A percentile compares a stretch with the other conserved stretches of the same genome.
phyloP scores from a whole-genome alignment of 768 basidiomycete genomes.

The Agaricus sinodeliciosus region DNA sequence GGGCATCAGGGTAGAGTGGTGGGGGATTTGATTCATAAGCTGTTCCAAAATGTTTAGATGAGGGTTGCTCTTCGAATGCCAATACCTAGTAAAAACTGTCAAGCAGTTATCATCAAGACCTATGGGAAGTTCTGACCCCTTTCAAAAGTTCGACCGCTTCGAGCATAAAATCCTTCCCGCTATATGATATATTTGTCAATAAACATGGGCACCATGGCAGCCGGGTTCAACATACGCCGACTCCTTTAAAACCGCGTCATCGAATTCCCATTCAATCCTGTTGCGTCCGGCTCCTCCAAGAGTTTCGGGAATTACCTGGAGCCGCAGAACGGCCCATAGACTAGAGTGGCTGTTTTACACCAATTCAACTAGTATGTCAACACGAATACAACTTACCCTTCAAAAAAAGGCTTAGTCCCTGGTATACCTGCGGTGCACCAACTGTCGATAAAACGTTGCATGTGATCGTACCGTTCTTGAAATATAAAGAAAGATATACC shows the following conservation, averaged over 20 bases:
- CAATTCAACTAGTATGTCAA: slow-evolving; percentile 7
- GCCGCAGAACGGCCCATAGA: slow-evolving; percentile 73
- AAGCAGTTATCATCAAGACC: slow-evolving; percentile 10
- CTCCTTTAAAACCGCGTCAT: slow-evolving; percentile 93
- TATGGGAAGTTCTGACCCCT: slow-evolving; percentile 55
- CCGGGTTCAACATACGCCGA: slow-evolving; percentile 62
- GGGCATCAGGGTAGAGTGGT: slow-evolving; percentile 45
- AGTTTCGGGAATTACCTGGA: slow-evolving; percentile 74
- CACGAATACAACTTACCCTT: slow-evolving; percentile 34
- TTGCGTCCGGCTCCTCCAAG: slow-evolving; percentile 74
- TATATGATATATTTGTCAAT: slow-evolving; percentile 26
- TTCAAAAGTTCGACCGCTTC: slow-evolving; percentile 87
- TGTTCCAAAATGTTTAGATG: slow-evolving; percentile 29
- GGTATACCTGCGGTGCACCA: slow-evolving; percentile 89
- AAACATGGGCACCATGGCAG: slow-evolving; percentile 13
- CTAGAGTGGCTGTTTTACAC: slow-evolving; percentile 16
- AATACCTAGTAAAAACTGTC: slow-evolving; percentile 27
- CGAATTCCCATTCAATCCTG: slow-evolving; percentile 83
- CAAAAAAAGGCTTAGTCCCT: slow-evolving; percentile 85
- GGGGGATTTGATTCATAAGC: slow-evolving; percentile 27
- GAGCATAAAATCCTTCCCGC: slow-evolving; percentile 91
- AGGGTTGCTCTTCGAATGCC: slow-evolving; percentile 69
- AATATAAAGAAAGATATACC: background rate
- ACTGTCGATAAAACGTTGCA: slow-evolving; percentile 66
- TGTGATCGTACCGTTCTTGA: slow-evolving; percentile 64